Evolutionary conservation across 345 rosid species (phyloP), one percentile per base, ranked within the genome.

Genomic region (Sapria himalayana): DNA sequence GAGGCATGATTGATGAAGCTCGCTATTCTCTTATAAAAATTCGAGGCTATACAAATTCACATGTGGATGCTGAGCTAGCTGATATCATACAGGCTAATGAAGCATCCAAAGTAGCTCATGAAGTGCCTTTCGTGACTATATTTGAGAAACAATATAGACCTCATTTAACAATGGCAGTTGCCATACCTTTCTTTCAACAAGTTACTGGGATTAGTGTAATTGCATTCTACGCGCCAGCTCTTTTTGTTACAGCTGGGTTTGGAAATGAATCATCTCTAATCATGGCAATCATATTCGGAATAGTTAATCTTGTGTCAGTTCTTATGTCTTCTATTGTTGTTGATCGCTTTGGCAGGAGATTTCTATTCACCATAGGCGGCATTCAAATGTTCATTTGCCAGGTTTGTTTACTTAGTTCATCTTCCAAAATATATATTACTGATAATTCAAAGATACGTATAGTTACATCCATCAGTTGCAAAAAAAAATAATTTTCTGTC

Each of bases 191-290:
- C 57, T 85, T 85, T 19, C 86, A 78, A 37, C 86, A 78, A 54
- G 42, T 85, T 4, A 85, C 86, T 0, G 96, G 92, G 37, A 73
- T 81, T 18, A 74, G 70, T 49, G 54, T 81, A 14, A 69, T 78
- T 32, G 93, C 84, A 14, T 85, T 85, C 43, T 85, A 73, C 11
- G 96, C 94, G 0, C 94, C 96, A 3, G 69, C 67, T 19, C 53
- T 78, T 3, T 81, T 81, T 56, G 72, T 73, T 32, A 66, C 96
- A 4, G 72, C 81, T 11, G 92, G 94, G 3, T 73, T 81, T 25
- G 86, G 92, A 29, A 73, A 41, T 9, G 63, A 72, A 37, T 60
- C 84, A 7, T 73, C 92, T 29, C 58, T 85, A 18, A 57, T 75
- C 8, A 78, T 75, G 0, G 59, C 94, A 0, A 54, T 81, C 4